A percentile compares a stretch with the other conserved stretches of the same genome.
Evolutionary conservation across 495 filamentous ascomycete species (phyloP).

Genomic region (Aspergillus cristatus): DNA sequence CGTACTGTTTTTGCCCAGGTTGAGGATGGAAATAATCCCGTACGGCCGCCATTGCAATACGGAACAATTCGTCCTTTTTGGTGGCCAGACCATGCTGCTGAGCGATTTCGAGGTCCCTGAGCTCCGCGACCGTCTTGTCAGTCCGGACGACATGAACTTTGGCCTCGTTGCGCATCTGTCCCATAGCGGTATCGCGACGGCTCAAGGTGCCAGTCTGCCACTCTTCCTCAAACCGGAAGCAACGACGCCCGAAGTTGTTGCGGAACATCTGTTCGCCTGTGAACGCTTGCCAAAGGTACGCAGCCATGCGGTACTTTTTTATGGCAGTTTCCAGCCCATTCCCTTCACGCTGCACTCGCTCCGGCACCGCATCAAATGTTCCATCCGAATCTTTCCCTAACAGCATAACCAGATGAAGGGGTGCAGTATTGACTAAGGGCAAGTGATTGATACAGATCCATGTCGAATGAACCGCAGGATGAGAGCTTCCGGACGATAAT

Average conservation of each 20-base stretch:
- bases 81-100: conserved; percentile 66
- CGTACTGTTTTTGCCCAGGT: conserved; percentile 73
- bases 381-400: conserved; percentile 81
- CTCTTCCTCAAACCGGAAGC: conserved; percentile 85
- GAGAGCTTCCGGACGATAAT: conserved; percentile 56
- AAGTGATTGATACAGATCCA: conserved; percentile 79
- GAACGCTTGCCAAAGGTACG: conserved; percentile 92
- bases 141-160: conserved; percentile 75
- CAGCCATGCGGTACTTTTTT: conserved; percentile 80
- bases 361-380: conserved; percentile 74
- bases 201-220: conserved; percentile 77
- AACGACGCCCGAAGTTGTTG: conserved; percentile 71
- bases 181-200: conserved; percentile 54
- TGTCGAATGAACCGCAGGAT: conserved; percentile 63
- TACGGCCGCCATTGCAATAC: conserved; percentile 67
- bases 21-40: conserved; percentile 61
- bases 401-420: conserved; percentile 75
- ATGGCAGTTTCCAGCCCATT: conserved; percentile 71
- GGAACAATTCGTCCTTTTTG: conserved; percentile 60
- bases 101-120: conserved; percentile 67
- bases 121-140: conserved; percentile 75
- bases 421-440: conserved; percentile 63
- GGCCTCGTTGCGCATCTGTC: conserved; percentile 77
- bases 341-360: conserved; percentile 65
- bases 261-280: conserved; percentile 92